Evolutionary conservation across 2,329 filamentous ascomycete species (phyloP), one percentile per base, ranked within the genome.

Genomic region (Ramularia endophylla): DNA sequence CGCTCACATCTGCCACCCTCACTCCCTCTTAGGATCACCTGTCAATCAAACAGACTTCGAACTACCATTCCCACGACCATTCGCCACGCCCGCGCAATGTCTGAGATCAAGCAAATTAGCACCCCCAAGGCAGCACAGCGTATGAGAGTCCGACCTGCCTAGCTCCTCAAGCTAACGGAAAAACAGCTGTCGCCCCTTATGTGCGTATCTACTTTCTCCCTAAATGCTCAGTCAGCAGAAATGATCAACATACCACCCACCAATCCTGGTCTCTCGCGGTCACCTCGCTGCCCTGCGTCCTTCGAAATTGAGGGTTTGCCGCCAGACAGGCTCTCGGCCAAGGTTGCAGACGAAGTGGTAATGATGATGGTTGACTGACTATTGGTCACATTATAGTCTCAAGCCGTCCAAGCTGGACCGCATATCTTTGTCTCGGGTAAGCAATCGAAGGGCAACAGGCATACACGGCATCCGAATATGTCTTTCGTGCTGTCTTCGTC

Each of bases 381-480:
- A 13, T 17, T 36, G 19, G n/a, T 22, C 40, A 17, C 9, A n/a
- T 27, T 11, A 13, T 41, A 72, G 68, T 63, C 65, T 31, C 70
- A 73, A 68, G 83, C 82, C 55, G 81, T 87, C 65, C 74, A 77
- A 54, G 81, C 82, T 47, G 79, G 78, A 50, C 76, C 77, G 51
- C 71, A 81, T 51, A 74, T 87, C 64, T 87, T 49, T 46, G 75
- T 83, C 59, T 85, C 82, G 0, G 83, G 83, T 53, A n/a, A n/a
- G n/a, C n/a, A n/a, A n/a, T n/a, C n/a, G n/a, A n/a, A n/a, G n/a
- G n/a, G n/a, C n/a, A n/a, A n/a, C n/a, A n/a, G n/a, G n/a, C n/a
- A n/a, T n/a, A n/a, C n/a, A n/a, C n/a, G n/a, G n/a, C n/a, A n/a
- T n/a, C n/a, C n/a, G n/a, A n/a, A n/a, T n/a, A n/a, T n/a, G n/a